Conservation (phyloP, 1,284 basidiomycete species). For the Trichosporon coremiiforme region DNA sequence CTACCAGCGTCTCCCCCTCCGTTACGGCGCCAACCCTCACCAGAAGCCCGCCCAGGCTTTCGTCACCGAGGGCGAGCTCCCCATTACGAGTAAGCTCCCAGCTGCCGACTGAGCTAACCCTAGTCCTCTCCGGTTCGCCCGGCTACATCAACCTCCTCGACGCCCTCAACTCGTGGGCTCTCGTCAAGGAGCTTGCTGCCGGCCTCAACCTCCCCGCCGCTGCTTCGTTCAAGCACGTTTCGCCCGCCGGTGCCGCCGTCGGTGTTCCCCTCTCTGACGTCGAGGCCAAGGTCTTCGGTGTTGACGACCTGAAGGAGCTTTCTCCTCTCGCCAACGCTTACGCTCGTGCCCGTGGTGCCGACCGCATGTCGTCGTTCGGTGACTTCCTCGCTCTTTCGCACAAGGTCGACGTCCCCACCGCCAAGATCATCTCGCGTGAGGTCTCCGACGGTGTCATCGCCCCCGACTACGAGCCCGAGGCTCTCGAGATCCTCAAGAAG, state of each 20-base stretch:
- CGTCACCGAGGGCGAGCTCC: conserved; percentile 83
- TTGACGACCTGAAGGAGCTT: conserved; percentile 87
- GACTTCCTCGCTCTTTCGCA: conserved; percentile 97
- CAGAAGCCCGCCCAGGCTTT: conserved; percentile 98
- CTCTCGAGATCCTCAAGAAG: conserved; percentile 86
- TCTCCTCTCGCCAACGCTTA: conserved; percentile 91
- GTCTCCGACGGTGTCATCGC: conserved; percentile 98
- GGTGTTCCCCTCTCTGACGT: conserved; percentile 79
- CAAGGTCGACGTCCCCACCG: conserved; percentile 89
- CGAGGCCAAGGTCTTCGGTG: conserved; percentile 94
- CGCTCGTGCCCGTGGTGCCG: conserved; percentile 92
- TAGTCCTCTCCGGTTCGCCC: conserved; percentile 89
- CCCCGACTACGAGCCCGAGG: conserved; percentile 85
- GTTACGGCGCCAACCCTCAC: conserved; percentile 98
- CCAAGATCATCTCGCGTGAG: conserved; percentile 94
- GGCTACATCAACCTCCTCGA: conserved; percentile 99
- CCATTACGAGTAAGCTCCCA: conserved; percentile 76
- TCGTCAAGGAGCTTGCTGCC: conserved; percentile 91
- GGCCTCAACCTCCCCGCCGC: conserved; percentile 82
- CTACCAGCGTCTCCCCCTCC: conserved; percentile 80
- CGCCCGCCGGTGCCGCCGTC: conserved; percentile 93
- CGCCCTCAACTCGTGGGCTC: conserved; percentile 93
- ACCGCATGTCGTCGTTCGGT: conserved; percentile 99
- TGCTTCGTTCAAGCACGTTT: conserved; percentile 99
- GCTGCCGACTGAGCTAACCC: background rate